Base-by-base conservation (phyloP, 1,284 basidiomycete genomes). In the Ustanciosporium gigantosporum region DNA sequence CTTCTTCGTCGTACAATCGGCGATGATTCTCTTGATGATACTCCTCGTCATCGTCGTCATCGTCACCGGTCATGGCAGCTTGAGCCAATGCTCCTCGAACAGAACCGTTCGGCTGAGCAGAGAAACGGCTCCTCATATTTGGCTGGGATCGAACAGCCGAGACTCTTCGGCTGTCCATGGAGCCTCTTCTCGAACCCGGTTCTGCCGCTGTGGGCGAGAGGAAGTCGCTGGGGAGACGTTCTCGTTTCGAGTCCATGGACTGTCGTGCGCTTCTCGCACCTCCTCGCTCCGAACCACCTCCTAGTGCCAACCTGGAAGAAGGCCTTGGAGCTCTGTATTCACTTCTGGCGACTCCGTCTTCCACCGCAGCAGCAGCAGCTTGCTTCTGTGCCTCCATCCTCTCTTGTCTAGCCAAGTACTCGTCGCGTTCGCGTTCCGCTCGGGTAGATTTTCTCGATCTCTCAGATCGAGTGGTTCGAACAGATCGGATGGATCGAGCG, bases 401-500 rank as follows among this genome's bases (percentile, higher is more conserved):
- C 21, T 57, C 49, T 34, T 58, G 50, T 14, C 61, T 31, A 5
- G 55, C 55, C 7, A 50, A 55, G 21, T 65, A 65, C 16, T 59
- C 55, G 32, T 65, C 61, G 29, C 55, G 41, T 35, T 59, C 55
- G 15, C 45, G 36, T 41, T 65, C 43, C 25, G 61, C 61, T 3
- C 55, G 55, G 17, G 58, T 61, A 21, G 46, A 51, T 32, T 48
- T 50, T 3, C 35, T 36, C 15, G 51, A 56, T 11, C 44, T 24
- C 16, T 23, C 40, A 7, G 57, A 53, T 7, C 52, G 25, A 7
- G 32, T 36, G 22, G 47, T 35, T 23, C 59, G 25, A n/a, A n/a
- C n/a, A n/a, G n/a, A n/a, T 14, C 55, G 24, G 21, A 53, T 22
- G 3, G 56, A 56, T 5, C 45, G 37, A 2, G 46, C 42, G 20